phyloP scores from a whole-genome alignment of 208 protist genomes.

The Trypanosoma boissoni region DNA sequence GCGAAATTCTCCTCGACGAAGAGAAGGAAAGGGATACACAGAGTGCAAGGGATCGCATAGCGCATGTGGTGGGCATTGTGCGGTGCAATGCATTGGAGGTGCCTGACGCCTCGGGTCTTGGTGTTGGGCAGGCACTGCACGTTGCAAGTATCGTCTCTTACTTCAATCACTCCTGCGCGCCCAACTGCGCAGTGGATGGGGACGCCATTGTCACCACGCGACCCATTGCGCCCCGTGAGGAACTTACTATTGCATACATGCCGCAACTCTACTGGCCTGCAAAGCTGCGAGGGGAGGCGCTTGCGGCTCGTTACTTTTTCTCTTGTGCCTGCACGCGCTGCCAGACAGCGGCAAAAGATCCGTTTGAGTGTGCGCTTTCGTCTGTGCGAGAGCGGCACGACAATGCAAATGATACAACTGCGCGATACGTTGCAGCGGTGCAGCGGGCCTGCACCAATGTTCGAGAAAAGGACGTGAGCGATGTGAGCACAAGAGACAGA shows the following conservation, averaged over 20 bases:
- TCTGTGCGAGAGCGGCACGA: conserved; percentile 27
- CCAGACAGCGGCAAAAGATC: conserved; percentile 18
- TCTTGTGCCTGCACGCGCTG: conserved; percentile 73
- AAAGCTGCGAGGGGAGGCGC: conserved; percentile 48
- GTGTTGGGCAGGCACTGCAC: conserved; percentile 77
- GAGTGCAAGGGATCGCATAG: conserved; percentile 25
- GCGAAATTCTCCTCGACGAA: conserved; percentile 38
- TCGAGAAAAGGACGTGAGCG: conserved; percentile 35
- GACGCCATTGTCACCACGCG: conserved; percentile 69
- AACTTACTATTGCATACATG: conserved; percentile 83
- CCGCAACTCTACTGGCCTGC: conserved; percentile 86
- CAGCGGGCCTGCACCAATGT: conserved; percentile 44
- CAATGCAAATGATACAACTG: conserved; percentile 31
- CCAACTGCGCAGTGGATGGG: conserved; percentile 69
- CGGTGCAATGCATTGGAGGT: conserved; percentile 83
- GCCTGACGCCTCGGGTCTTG: conserved; percentile 51
- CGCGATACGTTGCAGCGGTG: conserved; percentile 54
- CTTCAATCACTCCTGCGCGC: conserved; percentile 85
- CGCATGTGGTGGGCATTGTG: conserved; percentile 58
- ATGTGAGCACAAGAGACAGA: conserved; percentile 34
- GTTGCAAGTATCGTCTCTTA: conserved; percentile 44
- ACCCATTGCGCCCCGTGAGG: conserved; percentile 46
- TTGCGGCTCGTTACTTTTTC: conserved; percentile 73
- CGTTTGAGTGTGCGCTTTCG: conserved; percentile 52
- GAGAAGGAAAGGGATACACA: conserved; percentile 20